Conservation (phyloP, 202 grass and related monocot species). For the Saccharum hybrid region DNA sequence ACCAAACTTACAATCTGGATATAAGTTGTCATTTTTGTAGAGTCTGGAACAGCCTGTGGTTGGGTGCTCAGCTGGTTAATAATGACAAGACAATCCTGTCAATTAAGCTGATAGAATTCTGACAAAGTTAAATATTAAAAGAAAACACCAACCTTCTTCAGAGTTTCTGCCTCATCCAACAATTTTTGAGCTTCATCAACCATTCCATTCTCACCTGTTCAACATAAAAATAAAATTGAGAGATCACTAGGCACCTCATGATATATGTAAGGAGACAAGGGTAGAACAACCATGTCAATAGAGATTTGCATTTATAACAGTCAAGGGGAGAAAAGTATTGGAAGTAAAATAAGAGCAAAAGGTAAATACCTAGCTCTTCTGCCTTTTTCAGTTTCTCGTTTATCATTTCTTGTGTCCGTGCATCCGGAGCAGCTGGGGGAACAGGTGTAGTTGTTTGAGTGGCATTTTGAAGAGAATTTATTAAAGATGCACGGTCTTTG, state of each 20-base stretch:
- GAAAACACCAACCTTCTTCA: conserved; percentile 72
- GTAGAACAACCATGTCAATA: neutral
- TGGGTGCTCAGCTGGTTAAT: conserved; percentile 61
- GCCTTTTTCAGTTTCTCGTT: conserved; percentile 94
- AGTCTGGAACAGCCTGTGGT: conserved; percentile 60
- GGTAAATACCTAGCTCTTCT: conserved; percentile 79
- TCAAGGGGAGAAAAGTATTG: conserved; percentile 30
- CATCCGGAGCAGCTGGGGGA: conserved; percentile 59
- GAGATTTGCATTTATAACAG: neutral
- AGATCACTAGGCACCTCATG: neutral
- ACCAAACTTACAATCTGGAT: conserved; percentile 82
- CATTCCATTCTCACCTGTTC: conserved; percentile 81
- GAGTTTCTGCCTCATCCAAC: conserved; percentile 96
- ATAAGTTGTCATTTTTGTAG: conserved; percentile 71
- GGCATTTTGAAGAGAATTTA: conserved; percentile 64
- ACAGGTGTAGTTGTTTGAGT: conserved; percentile 40
- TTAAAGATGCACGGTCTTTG: conserved; percentile 79
- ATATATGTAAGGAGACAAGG: neutral
- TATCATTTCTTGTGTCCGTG: conserved; percentile 89
- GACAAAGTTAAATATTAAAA: conserved; percentile 34
- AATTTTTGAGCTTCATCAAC: conserved; percentile 94
- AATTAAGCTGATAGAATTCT: conserved; percentile 13
- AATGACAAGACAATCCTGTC: conserved; percentile 17
- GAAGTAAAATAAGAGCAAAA: conserved; percentile 14
- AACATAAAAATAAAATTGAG: conserved; percentile 46